phyloP scores from a whole-genome alignment of 352 stramenopile genomes.

The Phytopythium vexans region DNA sequence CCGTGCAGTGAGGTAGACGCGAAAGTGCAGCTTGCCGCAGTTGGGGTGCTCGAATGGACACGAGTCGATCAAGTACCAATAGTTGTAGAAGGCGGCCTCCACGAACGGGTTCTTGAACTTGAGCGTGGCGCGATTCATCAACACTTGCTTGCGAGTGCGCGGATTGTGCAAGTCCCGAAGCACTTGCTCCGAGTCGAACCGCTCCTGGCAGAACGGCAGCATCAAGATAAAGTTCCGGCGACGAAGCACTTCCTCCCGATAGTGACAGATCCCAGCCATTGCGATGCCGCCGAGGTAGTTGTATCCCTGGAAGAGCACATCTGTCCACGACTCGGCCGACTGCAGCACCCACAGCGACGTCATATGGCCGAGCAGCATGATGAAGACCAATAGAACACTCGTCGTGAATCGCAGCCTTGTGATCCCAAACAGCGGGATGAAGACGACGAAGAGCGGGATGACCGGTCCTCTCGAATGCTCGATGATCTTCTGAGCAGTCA shows the following conservation, averaged over 20 bases:
- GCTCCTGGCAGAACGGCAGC: constrained; percentile 30
- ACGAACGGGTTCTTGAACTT: constrained; percentile 36
- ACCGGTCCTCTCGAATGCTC: constrained; percentile 21
- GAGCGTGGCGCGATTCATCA: constrained; percentile 25
- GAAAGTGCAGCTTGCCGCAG: constrained; percentile 28
- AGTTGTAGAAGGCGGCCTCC: constrained; percentile 37
- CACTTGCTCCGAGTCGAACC: constrained; percentile 14
- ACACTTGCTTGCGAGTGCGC: constrained; percentile 26
- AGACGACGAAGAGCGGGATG: constrained; percentile 36
- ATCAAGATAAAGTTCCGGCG: constrained; percentile 36
- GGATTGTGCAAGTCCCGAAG: constrained; percentile 26
- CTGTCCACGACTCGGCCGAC: constrained; percentile 21
- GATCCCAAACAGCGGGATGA: constrained; percentile 42
- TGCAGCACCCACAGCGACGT: constrained; percentile 10
- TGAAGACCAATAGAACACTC: constrained; percentile 19
- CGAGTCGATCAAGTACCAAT: constrained; percentile 45
- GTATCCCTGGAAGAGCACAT: constrained; percentile 39
- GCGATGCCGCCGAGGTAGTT: constrained; percentile 39
- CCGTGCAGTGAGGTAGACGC: constrained; percentile 28
- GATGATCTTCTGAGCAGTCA: constrained; percentile 36
- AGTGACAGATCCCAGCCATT: constrained; percentile 32
- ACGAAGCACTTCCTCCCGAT: constrained; percentile 33
- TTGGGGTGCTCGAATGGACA: constrained; percentile 44
- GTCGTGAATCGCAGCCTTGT: constrained; percentile 39
- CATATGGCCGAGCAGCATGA: constrained; percentile 20